A percentile compares a stretch with the other conserved stretches of the same genome.
phyloP scores from a whole-genome alignment of 2,329 filamentous ascomycete species.

The Calonectria pseudoreteaudii region DNA sequence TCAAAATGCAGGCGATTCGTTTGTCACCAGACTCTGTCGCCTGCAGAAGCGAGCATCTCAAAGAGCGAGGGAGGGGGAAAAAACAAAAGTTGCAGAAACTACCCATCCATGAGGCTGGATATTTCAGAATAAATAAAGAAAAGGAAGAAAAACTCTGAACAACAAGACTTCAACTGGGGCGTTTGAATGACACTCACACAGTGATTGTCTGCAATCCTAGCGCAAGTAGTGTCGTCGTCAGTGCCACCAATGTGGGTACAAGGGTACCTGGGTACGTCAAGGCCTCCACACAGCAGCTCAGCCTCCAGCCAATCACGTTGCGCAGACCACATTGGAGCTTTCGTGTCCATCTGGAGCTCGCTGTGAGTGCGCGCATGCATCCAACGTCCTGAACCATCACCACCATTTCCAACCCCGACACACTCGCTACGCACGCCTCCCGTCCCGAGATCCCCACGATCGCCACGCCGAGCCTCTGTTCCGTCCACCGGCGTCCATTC shows the following conservation, averaged over 20 bases:
- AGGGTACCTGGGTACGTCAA: slow-evolving; percentile 4
- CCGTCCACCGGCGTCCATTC: slow-evolving; percentile 3
- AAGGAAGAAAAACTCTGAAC: too few species aligned
- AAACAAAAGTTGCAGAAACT: not conserved
- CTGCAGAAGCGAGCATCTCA: not conserved
- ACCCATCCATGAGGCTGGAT: not conserved
- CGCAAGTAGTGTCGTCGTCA: not conserved
- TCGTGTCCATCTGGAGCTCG: slow-evolving; percentile 50
- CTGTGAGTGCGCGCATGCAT: slow-evolving; percentile 19
- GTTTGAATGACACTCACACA: not conserved
- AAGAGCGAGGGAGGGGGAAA: not conserved
- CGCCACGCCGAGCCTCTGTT: not conserved
- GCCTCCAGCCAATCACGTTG: slow-evolving; percentile 47
- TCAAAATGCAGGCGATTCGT: not conserved
- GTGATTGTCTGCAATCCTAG: not conserved
- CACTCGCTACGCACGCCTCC: slow-evolving; percentile 17
- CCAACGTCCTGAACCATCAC: slow-evolving; percentile 25
- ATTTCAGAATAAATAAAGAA: not conserved
- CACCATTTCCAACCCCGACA: slow-evolving; percentile 20
- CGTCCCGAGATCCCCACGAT: slow-evolving; percentile 5
- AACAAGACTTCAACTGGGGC: too few species aligned
- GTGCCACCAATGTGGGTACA: not conserved
- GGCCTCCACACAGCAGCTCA: not conserved
- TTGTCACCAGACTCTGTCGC: not conserved
- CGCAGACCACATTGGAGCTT: slow-evolving; percentile 46